Evolutionary conservation across 176 grass and related monocot species (phyloP), one percentile per base, ranked within the genome.

Genomic region (Oryza australiensis): DNA sequence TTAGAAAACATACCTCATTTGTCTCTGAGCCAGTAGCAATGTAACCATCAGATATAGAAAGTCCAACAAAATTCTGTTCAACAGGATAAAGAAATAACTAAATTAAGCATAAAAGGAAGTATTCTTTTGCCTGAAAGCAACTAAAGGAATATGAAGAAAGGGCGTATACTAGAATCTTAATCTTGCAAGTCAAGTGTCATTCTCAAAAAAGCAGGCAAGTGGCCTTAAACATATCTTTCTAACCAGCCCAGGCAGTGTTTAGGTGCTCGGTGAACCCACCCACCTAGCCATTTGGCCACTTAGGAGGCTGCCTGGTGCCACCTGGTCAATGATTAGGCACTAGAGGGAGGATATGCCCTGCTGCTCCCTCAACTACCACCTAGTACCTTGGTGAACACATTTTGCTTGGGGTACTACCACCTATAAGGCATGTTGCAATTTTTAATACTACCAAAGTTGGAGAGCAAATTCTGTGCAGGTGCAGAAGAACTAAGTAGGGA

Each of bases 1-100:
- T 65, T 69, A 62, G 66, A 81, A 85, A 80, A 26, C 87, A 78
- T 89, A 99, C 97, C 97, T 99, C 97, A 92, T 99, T 99, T 87
- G 93, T 95, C 87, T 99, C 93, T 1, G 97, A 99, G 64, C 97
- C 97, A 82, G 97, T 99, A 79, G 97, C 97, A 79, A 99, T 94
- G 84, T 99, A 99, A 69, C 89, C 97, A 87, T 99, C 97, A 32
- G 89, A 95, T 85, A 95, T 89, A 37, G 93, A 95, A 77, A 99
- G 97, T 16, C 97, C 97, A 48, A 99, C 97, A 85, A 99, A 99
- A 81, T 99, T 99, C 97, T 99, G 91, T 68, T 82, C 73, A 86
- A 79, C 26, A 78, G 37, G 30, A 53, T 43, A 22, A 64, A 86
- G 16, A 32, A 68, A 88, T 49, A 73, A 65, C 37, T 86, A 73